Conservation (phyloP, 768 basidiomycete genomes). For the Cubamyces lactineus region DNA sequence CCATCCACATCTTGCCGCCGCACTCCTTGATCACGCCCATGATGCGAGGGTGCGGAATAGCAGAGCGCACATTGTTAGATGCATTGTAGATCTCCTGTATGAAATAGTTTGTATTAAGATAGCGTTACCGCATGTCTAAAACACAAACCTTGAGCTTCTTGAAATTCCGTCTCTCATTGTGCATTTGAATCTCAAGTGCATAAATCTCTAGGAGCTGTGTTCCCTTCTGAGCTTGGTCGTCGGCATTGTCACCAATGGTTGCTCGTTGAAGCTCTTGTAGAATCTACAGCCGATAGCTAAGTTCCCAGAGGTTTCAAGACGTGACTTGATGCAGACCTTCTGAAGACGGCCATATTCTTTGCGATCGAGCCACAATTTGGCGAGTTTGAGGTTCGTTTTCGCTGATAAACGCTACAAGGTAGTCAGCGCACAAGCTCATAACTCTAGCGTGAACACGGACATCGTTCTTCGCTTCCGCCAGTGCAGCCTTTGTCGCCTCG, state of each 20-base stretch:
- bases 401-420: conserved; percentile 76
- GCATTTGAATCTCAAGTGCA: conserved; percentile 99
- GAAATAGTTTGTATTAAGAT: neutral
- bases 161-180: conserved; percentile 93
- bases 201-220: conserved; percentile 96
- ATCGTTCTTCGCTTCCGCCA: conserved; percentile 96
- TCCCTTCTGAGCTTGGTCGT: conserved; percentile 89
- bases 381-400: conserved; percentile 96
- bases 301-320: too few relatives aligned
- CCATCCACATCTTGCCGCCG: conserved; percentile 99
- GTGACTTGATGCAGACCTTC: conserved; percentile 51
- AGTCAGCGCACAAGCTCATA: neutral
- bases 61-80: conserved; percentile 87
- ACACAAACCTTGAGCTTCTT: conserved; percentile 90
- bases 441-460: conserved; percentile 44
- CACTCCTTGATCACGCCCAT: conserved; percentile 99
- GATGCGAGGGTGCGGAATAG: conserved; percentile 97
- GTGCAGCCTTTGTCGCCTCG: conserved; percentile 85
- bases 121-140: neutral
- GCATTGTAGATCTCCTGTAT: conserved; percentile 95
- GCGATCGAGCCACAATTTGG: conserved; percentile 95
- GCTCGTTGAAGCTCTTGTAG: conserved; percentile 75
- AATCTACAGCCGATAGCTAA: conserved; percentile 48
- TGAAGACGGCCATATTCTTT: conserved; percentile 86
- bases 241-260: conserved; percentile 66